Evolutionary conservation across 352 stramenopile species (phyloP), one percentile per base, ranked within the genome.

Genomic region (Peronospora belbahrii): DNA sequence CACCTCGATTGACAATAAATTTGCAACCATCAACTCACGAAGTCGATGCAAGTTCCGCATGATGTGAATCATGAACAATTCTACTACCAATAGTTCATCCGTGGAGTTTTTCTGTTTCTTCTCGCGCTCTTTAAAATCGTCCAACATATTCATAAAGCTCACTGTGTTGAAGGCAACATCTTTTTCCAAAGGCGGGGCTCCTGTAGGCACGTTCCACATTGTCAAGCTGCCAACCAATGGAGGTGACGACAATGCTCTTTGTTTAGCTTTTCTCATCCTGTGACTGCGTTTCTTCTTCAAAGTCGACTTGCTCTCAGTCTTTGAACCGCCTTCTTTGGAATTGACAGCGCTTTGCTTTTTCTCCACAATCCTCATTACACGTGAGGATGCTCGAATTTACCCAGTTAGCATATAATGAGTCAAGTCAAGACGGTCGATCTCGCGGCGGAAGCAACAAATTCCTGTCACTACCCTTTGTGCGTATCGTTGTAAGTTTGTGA

Each of bases 61-160:
- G 14, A 48, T 56, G 9, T 56, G 48, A 8, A 67, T 48, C 0
- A 63, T 13, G 24, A 67, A 67, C 42, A 60, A 25, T 31, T 67
- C 42, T 17, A 59, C 52, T 13, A 67, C 32, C 2, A 53, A 63
- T 1, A 67, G 25, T 4, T 27, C 6, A 6, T 39, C 30, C 2
- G 35, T 32, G 0, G 34, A 37, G 10, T 36, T 1, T 8, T 34
- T 23, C 39, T 53, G 28, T 6, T 38, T 32, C 10, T 47, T 45
- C n/a, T 56, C 19, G 18, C 37, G 35, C 22, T 57, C 17, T 8
- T 22, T 2, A 14, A 47, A 57, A 3, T 52, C 22, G 4, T 47
- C 27, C 22, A 65, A 10, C 0, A 65, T 17, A 3, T 13, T 28
- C 32, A 35, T 37, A n/a, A 59, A 59, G 8, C 46, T 37, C 19